Percentiles rank a stretch among this genome's conserved stretches.
phyloP scores from a whole-genome alignment of 2,329 filamentous ascomycete genomes.

The Colletotrichum melonis region DNA sequence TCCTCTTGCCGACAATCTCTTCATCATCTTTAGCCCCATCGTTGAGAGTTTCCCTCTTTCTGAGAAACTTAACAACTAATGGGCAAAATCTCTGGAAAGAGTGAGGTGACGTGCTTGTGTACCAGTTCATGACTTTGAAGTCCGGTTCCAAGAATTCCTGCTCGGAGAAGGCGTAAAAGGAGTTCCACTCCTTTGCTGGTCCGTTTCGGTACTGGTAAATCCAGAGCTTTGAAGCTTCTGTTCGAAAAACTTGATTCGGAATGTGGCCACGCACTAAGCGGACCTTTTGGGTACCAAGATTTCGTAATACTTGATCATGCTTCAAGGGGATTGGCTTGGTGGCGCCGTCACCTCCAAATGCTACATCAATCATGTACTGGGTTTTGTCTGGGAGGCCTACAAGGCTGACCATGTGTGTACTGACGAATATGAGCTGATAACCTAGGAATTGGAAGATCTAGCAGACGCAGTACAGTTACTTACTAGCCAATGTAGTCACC shows the following conservation, averaged over 20 bases:
- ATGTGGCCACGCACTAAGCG: constrained; percentile 63
- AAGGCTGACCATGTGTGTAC: constrained; percentile 71
- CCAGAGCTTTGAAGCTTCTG: constrained; percentile 64
- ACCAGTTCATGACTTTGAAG: constrained; percentile 70
- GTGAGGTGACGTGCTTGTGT: constrained; percentile 58
- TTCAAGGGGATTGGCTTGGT: constrained; percentile 67
- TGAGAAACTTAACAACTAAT: constrained; percentile 65
- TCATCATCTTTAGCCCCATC: constrained; percentile 47
- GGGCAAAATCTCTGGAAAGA: constrained; percentile 67
- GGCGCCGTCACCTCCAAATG: constrained; percentile 72
- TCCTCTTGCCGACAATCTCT: constrained; percentile 63
- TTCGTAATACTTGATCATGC: constrained; percentile 53
- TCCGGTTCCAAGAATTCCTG: constrained; percentile 71
- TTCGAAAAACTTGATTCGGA: constrained; percentile 52
- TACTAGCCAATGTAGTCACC: too few relatives aligned
- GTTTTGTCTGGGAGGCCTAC: constrained; percentile 62
- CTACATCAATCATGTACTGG: constrained; percentile 69
- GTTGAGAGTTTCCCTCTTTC: constrained; percentile 54
- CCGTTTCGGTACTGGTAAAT: constrained; percentile 70
- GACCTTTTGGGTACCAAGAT: constrained; percentile 67
- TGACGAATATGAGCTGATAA: constrained; percentile 3
- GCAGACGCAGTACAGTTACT: constrained; percentile 27
- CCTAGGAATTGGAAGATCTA: too few relatives aligned
- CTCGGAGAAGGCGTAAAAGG: constrained; percentile 74
- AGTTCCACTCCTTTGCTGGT: constrained; percentile 60